Conservation (phyloP, 768 basidiomycete genomes). For the Sistotremastrum suecicum region DNA sequence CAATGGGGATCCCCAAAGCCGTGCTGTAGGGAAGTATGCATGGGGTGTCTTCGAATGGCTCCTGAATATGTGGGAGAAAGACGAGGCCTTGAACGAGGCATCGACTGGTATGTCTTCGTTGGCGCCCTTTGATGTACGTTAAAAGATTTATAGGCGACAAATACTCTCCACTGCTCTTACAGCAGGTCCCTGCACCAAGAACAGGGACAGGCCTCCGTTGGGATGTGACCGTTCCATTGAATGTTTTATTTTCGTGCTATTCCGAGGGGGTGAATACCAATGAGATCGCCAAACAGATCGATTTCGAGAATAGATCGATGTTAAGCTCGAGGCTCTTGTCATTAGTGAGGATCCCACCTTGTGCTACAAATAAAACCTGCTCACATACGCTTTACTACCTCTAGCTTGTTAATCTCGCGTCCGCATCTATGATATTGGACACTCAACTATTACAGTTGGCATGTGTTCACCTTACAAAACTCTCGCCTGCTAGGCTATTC, state of each 20-base stretch:
- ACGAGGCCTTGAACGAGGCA: conserved; percentile 28
- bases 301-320: conserved; percentile 11
- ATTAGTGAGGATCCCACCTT: not conserved
- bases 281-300: conserved; percentile 11
- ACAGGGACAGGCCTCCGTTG: conserved; percentile 34
- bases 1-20: not conserved
- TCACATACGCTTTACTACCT: not conserved
- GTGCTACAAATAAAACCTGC: conserved; percentile 5
- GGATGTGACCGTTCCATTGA: conserved; percentile 38
- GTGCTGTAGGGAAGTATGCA: conserved; percentile 40
- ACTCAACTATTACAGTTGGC: conserved; percentile 15
- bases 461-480: conserved; percentile 6
- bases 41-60: conserved; percentile 68
- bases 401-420: conserved; percentile 21
- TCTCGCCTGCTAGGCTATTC: conserved; percentile 7
- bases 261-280: too few species aligned
- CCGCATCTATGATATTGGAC: conserved; percentile 18
- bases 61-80: conserved; percentile 51
- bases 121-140: conserved; percentile 1
- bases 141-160: conserved; percentile 15
- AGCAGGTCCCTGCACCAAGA: conserved; percentile 44
- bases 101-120: conserved; percentile 14
- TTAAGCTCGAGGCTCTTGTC: conserved; percentile 17
- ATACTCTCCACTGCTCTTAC: conserved; percentile 40
- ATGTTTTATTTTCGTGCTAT: conserved; percentile 22